These are phyloP conservation scores for Apophysomyces sp. DNA, from an alignment of 371 early-diverging fungal species.

Conservation along the genomic window DNA sequence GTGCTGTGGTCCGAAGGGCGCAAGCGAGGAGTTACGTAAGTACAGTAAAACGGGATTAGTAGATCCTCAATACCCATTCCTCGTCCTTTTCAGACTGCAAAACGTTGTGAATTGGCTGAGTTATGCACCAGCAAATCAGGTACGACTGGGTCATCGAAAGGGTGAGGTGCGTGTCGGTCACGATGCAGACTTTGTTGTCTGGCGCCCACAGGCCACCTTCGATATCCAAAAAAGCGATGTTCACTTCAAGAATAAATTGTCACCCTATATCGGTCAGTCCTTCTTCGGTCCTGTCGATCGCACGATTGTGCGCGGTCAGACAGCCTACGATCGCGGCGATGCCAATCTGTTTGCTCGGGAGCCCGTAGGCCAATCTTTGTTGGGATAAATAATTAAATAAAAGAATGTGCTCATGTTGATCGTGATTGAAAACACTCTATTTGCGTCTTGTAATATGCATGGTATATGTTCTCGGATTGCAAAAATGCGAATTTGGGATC, in stretches of 20 bases:
- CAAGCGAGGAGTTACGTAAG: slow-evolving; percentile 63
- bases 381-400: slow-evolving; percentile 8
- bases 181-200: slow-evolving; percentile 80
- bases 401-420: not conserved
- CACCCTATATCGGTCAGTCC: slow-evolving; percentile 68
- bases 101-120: slow-evolving; percentile 67
- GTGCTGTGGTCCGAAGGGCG: slow-evolving; percentile 81
- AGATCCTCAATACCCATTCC: not conserved
- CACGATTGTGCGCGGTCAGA: slow-evolving; percentile 74
- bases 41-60: not conserved
- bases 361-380: slow-evolving; percentile 19
- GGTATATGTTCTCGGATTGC: slow-evolving; percentile 22
- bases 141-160: slow-evolving; percentile 63
- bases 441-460: slow-evolving; percentile 23
- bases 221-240: slow-evolving; percentile 55
- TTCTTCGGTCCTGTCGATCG: slow-evolving; percentile 68
- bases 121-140: slow-evolving; percentile 63
- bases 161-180: slow-evolving; percentile 65
- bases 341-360: slow-evolving; percentile 11
- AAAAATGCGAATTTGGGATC: slow-evolving; percentile 39
- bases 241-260: slow-evolving; percentile 81
- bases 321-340: slow-evolving; percentile 44
- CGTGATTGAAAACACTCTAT: slow-evolving; percentile 5
- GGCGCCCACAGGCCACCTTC: slow-evolving; percentile 69
- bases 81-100: slow-evolving; percentile 41